A percentile compares a stretch with the other conserved stretches of the same genome.
Conservation (phyloP, 2,329 filamentous ascomycete species). For the Ophiostoma quercus region DNA sequence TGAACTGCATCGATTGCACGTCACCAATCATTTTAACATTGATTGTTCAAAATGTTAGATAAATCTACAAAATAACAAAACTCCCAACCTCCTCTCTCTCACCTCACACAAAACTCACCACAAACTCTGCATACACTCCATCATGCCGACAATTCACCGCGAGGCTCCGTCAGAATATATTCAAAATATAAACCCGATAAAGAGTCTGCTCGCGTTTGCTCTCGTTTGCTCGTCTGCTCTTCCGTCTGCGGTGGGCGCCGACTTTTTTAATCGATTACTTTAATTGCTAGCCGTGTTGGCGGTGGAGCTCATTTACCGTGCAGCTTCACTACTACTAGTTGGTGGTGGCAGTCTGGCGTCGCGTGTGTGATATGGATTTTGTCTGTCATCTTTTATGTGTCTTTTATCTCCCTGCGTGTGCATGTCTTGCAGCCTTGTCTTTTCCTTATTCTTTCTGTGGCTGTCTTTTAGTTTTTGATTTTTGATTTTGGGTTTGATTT, state of each 20-base stretch:
- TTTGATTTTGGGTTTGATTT: background rate
- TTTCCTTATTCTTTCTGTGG: background rate
- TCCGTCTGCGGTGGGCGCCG: slow-evolving; percentile 1
- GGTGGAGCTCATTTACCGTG: slow-evolving; percentile 7
- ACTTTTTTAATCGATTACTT: background rate
- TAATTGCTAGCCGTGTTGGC: slow-evolving; percentile 2
- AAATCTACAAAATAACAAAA: background rate
- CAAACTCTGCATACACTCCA: background rate
- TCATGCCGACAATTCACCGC: background rate
- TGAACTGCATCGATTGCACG: too few relatives aligned
- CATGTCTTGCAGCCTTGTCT: slow-evolving; percentile 1
- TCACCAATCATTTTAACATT: too few relatives aligned
- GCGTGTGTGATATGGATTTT: background rate
- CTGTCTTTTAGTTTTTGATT: background rate
- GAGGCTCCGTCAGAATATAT: slow-evolving; percentile 15
- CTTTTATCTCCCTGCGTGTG: background rate
- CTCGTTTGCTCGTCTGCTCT: background rate
- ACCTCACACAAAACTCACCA: background rate
- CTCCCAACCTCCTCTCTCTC: background rate
- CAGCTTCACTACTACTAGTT: background rate
- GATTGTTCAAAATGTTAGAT: background rate
- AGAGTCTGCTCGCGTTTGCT: background rate
- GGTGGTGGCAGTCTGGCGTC: background rate
- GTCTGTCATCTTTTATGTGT: background rate
- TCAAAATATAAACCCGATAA: slow-evolving; percentile 8